Conservation (phyloP, 1,284 basidiomycete species). For the Ganoderma lucidum region DNA sequence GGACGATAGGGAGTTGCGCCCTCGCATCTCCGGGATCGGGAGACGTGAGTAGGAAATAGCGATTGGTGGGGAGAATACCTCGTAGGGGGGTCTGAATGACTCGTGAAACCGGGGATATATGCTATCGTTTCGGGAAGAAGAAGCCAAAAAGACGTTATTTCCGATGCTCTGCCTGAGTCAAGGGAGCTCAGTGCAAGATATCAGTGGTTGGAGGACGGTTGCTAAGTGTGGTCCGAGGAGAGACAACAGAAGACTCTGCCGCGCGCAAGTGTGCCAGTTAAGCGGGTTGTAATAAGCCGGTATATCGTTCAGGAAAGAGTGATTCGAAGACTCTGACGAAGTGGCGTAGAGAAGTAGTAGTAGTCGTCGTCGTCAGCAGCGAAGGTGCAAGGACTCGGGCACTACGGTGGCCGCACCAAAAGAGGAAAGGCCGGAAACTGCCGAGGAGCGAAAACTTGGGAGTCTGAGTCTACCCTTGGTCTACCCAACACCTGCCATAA, state of each 20-base stretch:
- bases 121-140: not conserved
- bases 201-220: not conserved
- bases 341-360: not conserved
- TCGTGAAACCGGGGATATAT: not conserved
- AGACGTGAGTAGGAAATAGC: constrained; percentile 10
- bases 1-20: constrained; percentile 9
- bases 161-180: not conserved
- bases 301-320: not conserved
- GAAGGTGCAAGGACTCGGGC: not conserved
- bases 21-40: constrained; percentile 15
- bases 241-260: not conserved
- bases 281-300: not conserved
- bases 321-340: not conserved
- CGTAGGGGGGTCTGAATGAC: not conserved
- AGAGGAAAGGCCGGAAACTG: not conserved
- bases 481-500: not conserved
- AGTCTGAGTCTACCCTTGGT: too few species aligned
- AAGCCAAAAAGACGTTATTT: not conserved
- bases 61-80: not conserved
- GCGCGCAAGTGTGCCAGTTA: not conserved
- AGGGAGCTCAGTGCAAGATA: not conserved
- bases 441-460: constrained; percentile 33
- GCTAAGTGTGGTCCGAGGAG: not conserved
- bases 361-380: not conserved
- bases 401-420: not conserved